Evolutionary conservation across 345 rosid species (phyloP).

Genomic region (Raphanus raphanistrum): DNA sequence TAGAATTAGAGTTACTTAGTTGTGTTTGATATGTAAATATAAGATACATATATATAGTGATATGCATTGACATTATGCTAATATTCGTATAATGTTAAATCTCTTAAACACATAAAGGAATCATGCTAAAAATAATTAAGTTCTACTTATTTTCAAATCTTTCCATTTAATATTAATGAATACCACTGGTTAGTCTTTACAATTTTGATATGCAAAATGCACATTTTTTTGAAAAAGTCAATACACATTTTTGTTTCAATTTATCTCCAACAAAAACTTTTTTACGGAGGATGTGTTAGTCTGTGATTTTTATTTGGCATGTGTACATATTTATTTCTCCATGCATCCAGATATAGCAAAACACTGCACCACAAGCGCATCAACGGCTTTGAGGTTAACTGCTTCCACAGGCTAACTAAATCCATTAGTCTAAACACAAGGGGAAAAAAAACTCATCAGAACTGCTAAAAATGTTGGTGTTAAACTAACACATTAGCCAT

Average conservation of each 20-base stretch:
- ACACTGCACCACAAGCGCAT: background rate
- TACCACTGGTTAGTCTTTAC: background rate
- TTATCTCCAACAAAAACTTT: background rate
- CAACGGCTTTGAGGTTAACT: background rate
- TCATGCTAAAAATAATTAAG: background rate
- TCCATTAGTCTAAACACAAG: background rate
- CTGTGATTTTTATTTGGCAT: background rate
- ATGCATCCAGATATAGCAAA: background rate
- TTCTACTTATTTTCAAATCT: background rate
- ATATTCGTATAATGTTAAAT: background rate
- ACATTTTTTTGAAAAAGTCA: too few species aligned
- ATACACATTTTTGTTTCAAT: background rate
- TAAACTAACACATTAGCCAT: background rate
- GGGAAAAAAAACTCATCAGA: too few species aligned
- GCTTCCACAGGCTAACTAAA: background rate
- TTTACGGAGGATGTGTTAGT: background rate
- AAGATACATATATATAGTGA: background rate
- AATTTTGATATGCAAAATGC: background rate
- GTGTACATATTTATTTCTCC: background rate
- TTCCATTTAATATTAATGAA: background rate
- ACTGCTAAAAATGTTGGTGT: conserved; percentile 2
- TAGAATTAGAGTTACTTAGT: background rate
- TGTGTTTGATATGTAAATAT: background rate
- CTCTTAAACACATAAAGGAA: background rate
- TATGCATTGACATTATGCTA: background rate